phyloP scores from a whole-genome alignment of 1,284 basidiomycete species.

The Cryptococcus sp. region DNA sequence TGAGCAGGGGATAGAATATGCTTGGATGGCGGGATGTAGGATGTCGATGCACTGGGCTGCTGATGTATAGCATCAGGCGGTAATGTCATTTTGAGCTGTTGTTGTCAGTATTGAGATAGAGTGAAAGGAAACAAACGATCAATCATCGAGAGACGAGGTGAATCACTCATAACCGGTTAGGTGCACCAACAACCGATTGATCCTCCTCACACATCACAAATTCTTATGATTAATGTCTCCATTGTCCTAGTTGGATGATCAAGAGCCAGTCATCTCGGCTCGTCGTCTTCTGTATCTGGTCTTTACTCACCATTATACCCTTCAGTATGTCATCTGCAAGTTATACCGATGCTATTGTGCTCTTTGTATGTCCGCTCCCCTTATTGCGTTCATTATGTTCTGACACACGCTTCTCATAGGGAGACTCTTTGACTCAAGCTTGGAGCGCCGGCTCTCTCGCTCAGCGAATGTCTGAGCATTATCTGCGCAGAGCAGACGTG shows the following conservation, averaged over 20 bases:
- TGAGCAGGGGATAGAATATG: slow-evolving; percentile 77
- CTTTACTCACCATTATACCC: not conserved
- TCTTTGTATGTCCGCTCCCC: slow-evolving; percentile 39
- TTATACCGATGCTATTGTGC: slow-evolving; percentile 46
- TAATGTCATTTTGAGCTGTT: not conserved
- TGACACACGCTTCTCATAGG: slow-evolving; percentile 25
- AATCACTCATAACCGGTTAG: not conserved
- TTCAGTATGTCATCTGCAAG: slow-evolving; percentile 36
- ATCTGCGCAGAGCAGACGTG: slow-evolving; percentile 75
- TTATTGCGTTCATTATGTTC: not conserved
- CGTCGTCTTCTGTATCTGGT: not conserved
- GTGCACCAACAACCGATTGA: not conserved
- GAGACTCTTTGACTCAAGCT: slow-evolving; percentile 51
- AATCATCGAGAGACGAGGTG: not conserved
- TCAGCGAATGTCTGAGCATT: slow-evolving; percentile 57
- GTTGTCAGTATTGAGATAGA: not conserved
- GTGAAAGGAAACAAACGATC: not conserved
- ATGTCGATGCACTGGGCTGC: slow-evolving; percentile 11
- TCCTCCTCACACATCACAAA: too few relatives aligned
- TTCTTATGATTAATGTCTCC: too few relatives aligned
- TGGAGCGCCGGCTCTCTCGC: slow-evolving; percentile 41
- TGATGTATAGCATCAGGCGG: not conserved
- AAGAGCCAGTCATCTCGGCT: not conserved
- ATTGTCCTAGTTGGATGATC: not conserved
- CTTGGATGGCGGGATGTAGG: slow-evolving; percentile 59